These are phyloP conservation scores for Trichoderma polysporum DNA, from an alignment of 2,329 filamentous ascomycete genomes.

Conservation along the genomic window DNA sequence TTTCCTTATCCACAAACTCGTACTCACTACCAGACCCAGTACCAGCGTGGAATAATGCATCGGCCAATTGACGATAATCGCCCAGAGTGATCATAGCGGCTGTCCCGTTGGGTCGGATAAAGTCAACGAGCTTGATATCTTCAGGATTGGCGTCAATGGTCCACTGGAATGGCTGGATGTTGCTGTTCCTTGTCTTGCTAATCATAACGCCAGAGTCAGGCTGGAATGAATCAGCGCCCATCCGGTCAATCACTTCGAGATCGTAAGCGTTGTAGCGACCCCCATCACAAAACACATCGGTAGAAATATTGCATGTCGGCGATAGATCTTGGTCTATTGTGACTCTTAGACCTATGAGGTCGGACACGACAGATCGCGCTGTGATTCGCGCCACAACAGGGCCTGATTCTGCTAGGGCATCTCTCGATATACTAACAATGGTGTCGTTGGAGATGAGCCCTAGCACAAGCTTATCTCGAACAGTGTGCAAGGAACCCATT, in stretches of 20 bases:
- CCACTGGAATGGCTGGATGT: constrained; percentile 51
- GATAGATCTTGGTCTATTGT: constrained; percentile 46
- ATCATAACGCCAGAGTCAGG: constrained; percentile 54
- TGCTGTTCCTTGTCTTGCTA: constrained; percentile 50
- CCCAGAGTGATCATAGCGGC: constrained; percentile 48
- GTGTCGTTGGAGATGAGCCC: constrained; percentile 44
- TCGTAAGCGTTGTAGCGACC: constrained; percentile 52
- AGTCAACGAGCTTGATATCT: constrained; percentile 51
- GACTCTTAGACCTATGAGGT: constrained; percentile 49
- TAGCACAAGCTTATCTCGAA: constrained; percentile 55
- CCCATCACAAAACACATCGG: constrained; percentile 51
- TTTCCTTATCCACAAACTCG: constrained; percentile 48
- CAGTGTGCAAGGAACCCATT: constrained; percentile 52
- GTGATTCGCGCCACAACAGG: constrained; percentile 47
- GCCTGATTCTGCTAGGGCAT: constrained; percentile 43
- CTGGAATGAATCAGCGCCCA: constrained; percentile 54
- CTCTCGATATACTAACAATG: constrained; percentile 46
- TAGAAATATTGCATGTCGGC: constrained; percentile 42
- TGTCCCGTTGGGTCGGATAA: constrained; percentile 49
- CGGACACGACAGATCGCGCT: constrained; percentile 45
- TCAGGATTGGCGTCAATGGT: constrained; percentile 54
- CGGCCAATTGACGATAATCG: constrained; percentile 53
- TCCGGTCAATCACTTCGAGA: constrained; percentile 53
- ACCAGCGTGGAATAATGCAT: constrained; percentile 55
- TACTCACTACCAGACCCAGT: constrained; percentile 51